A percentile compares a stretch with the other conserved stretches of the same genome.
Evolutionary conservation across 179 eudicot genomes (phyloP).

Genomic region (Beta macrorhiza): DNA sequence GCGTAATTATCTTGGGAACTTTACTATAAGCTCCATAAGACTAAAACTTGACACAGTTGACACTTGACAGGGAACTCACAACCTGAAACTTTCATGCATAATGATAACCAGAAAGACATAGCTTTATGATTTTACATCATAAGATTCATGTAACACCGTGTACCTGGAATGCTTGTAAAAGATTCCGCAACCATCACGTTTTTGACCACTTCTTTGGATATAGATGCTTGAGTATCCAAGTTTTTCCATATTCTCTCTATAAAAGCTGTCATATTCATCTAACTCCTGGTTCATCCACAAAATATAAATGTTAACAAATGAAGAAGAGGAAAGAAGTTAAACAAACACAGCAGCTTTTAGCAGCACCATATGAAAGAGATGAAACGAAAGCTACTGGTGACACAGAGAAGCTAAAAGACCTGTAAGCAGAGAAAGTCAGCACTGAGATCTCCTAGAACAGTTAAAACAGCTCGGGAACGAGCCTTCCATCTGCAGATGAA

Average conservation of each 20-base stretch:
- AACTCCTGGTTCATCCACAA: conserved; percentile 54
- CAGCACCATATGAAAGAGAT: conserved; percentile 3
- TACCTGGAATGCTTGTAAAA: conserved; percentile 68
- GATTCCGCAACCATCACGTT: conserved; percentile 93
- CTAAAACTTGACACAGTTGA: neutral
- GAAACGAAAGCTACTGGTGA: conserved; percentile 1
- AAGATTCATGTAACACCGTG: conserved; percentile 10
- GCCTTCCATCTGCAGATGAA: conserved; percentile 75
- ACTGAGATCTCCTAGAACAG: conserved; percentile 56
- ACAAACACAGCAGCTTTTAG: neutral
- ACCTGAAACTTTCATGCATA: neutral
- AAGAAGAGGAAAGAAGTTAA: neutral
- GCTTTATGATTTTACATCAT: neutral
- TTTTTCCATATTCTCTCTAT: conserved; percentile 56
- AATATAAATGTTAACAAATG: neutral
- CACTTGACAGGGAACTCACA: neutral
- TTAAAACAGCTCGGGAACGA: conserved; percentile 72
- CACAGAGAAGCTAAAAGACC: conserved; percentile 41
- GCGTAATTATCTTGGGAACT: neutral
- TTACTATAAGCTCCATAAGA: neutral
- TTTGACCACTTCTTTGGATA: conserved; percentile 69
- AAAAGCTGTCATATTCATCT: conserved; percentile 86
- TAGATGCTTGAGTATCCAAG: conserved; percentile 76
- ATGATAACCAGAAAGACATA: neutral
- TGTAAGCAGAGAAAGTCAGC: conserved; percentile 85